These are phyloP conservation scores for Gastrolobium bilobum DNA, from an alignment of 306 rosid genomes.

Conservation along the genomic window DNA sequence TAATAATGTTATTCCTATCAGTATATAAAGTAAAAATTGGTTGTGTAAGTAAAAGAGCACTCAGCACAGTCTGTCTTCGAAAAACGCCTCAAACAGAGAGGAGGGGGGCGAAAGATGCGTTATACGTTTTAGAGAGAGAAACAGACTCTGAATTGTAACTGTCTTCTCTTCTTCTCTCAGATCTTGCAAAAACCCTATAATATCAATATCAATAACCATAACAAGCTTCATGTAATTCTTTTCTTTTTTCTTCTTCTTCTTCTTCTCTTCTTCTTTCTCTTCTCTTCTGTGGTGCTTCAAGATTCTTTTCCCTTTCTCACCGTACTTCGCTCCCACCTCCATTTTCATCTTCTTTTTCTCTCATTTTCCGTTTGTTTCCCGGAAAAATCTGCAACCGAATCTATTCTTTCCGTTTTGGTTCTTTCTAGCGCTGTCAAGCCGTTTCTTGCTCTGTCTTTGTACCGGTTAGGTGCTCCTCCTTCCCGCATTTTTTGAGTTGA, in stretches of 20 bases:
- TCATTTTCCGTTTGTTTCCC: constrained; percentile 41
- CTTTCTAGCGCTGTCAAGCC: not conserved
- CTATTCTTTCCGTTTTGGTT: constrained; percentile 16
- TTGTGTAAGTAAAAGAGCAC: too few relatives aligned
- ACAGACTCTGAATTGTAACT: constrained; percentile 47
- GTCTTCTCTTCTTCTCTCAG: constrained; percentile 57
- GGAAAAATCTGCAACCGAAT: constrained; percentile 26
- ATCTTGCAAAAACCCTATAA: constrained; percentile 65
- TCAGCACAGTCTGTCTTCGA: not conserved
- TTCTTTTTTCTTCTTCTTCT: constrained; percentile 40
- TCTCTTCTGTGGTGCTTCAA: not conserved
- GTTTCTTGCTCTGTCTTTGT: constrained; percentile 32
- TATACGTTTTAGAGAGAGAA: constrained; percentile 30
- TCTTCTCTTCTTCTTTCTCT: not conserved
- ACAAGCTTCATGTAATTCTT: constrained; percentile 46
- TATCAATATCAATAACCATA: too few relatives aligned
- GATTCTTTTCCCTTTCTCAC: not conserved
- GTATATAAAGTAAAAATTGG: too few relatives aligned
- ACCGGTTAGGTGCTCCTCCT: constrained; percentile 8
- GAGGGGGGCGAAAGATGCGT: not conserved
- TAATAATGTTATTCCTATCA: too few relatives aligned
- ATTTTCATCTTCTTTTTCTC: not conserved
- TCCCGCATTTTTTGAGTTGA: constrained; percentile 24
- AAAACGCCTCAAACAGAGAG: constrained; percentile 45
- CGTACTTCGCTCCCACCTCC: not conserved